Conservation (phyloP, 2,329 filamentous ascomycete species). For the Fusarium veterinarium region DNA sequence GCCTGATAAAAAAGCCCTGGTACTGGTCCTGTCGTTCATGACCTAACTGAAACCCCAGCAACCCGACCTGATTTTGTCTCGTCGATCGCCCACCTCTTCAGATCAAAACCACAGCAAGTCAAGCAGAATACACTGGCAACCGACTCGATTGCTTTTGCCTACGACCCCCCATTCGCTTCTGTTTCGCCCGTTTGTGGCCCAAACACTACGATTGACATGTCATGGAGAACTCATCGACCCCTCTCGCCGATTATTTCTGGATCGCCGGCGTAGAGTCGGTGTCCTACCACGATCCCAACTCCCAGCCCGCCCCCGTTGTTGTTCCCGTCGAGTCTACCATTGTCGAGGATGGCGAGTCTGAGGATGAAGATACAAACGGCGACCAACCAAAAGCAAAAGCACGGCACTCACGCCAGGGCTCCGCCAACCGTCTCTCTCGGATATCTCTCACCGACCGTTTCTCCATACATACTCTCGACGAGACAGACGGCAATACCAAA, state of each 20-base stretch:
- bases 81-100: constrained; percentile 27
- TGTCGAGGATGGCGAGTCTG: constrained; percentile 70
- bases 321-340: constrained; percentile 67
- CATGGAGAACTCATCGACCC: constrained; percentile 72
- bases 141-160: constrained; percentile 5
- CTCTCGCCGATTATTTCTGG: constrained; percentile 81
- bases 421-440: constrained; percentile 68
- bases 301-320: constrained; percentile 37
- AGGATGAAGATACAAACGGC: constrained; percentile 53
- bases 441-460: constrained; percentile 61
- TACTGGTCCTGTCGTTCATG: constrained; percentile 32
- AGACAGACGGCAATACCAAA: constrained; percentile 66
- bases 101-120: constrained; percentile 22
- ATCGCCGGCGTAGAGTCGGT: constrained; percentile 77
- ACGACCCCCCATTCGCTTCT: constrained; percentile 8
- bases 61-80: constrained; percentile 26
- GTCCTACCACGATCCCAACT: constrained; percentile 68
- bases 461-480: constrained; percentile 68
- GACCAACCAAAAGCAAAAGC: constrained; percentile 43
- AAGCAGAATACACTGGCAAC: constrained; percentile 16
- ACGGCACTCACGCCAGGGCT: constrained; percentile 71
- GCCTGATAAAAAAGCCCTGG: constrained; percentile 28
- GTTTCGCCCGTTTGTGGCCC: constrained; percentile 40
- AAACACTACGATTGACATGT: constrained; percentile 54
- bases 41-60: constrained; percentile 41